Conservation (phyloP, 2,329 filamentous ascomycete species). For the Chaetomiaceae sp. region DNA sequence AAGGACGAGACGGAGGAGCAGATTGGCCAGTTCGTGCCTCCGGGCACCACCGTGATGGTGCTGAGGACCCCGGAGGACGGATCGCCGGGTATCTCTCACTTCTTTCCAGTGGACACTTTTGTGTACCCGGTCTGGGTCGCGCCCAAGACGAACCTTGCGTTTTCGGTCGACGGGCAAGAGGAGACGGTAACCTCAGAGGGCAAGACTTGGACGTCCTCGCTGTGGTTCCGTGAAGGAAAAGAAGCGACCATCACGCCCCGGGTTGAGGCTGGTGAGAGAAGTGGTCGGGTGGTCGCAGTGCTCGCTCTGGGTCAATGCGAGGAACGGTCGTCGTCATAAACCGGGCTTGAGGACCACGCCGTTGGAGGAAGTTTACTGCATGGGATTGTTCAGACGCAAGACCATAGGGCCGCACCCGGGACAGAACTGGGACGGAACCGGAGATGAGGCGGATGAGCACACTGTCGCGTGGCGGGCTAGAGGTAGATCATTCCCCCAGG, state of each 20-base stretch:
- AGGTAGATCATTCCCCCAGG: neutral
- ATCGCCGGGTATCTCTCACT: neutral
- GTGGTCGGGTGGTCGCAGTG: neutral
- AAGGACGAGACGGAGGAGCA: neutral
- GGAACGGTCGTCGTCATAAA: neutral
- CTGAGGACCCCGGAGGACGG: neutral
- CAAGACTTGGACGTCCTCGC: neutral
- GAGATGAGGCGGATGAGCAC: neutral
- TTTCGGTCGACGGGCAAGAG: neutral
- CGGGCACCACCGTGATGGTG: neutral
- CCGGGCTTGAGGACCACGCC: neutral
- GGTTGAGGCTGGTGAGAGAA: neutral
- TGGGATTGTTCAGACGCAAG: neutral
- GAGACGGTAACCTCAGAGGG: neutral
- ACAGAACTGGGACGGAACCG: no score
- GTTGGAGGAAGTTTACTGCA: neutral
- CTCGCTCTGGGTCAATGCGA: neutral
- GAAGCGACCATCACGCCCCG: neutral
- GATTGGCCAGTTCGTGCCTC: neutral
- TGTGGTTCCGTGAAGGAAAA: neutral
- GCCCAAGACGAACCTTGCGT: neutral
- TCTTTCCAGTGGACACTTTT: neutral
- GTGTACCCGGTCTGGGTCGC: constrained; percentile 2
- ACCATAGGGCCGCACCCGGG: no score
- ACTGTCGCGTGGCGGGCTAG: neutral